Conservation (phyloP, 2,329 filamentous ascomycete genomes). For the Xylariaceae sp. region DNA sequence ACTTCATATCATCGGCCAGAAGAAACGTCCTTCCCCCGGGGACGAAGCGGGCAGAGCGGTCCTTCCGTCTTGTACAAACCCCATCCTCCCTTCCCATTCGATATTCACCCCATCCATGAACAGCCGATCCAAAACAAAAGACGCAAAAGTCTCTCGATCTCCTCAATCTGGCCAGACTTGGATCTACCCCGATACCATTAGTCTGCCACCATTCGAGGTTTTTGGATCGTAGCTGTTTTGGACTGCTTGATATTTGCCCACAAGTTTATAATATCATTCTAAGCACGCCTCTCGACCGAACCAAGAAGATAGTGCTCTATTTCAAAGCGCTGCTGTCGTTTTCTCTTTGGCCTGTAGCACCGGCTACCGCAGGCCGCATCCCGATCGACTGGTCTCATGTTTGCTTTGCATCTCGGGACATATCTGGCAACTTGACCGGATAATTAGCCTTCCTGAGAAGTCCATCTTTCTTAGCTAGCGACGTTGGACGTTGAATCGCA, state of each 20-base stretch:
- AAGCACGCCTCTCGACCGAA: conserved; percentile 5
- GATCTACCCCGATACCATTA: conserved; percentile 14
- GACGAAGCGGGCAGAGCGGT: too few relatives aligned
- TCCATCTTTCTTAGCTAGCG: too few relatives aligned
- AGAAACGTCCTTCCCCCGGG: too few relatives aligned
- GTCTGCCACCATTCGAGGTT: conserved; percentile 16
- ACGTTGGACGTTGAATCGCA: background rate
- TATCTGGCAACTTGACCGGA: too few relatives aligned
- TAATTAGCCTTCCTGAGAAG: too few relatives aligned
- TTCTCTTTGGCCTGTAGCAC: background rate
- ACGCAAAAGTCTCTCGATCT: conserved; percentile 6
- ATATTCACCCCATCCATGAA: background rate
- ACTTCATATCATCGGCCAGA: too few relatives aligned
- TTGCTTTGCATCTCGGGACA: background rate
- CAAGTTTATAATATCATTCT: conserved; percentile 21
- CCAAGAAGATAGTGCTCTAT: background rate
- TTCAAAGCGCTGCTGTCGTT: too few relatives aligned
- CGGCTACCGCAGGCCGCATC: too few relatives aligned
- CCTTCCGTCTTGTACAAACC: conserved; percentile 8
- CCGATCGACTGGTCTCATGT: too few relatives aligned
- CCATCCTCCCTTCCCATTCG: background rate
- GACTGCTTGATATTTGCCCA: conserved; percentile 16
- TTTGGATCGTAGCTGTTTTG: conserved; percentile 22
- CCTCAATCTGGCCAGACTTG: conserved; percentile 10
- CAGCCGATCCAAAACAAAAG: conserved; percentile 3